Percentiles rank a stretch among this genome's conserved stretches.
Evolutionary conservation across 129 eudicot species (phyloP).

Genomic region (Ambrosia trifida): DNA sequence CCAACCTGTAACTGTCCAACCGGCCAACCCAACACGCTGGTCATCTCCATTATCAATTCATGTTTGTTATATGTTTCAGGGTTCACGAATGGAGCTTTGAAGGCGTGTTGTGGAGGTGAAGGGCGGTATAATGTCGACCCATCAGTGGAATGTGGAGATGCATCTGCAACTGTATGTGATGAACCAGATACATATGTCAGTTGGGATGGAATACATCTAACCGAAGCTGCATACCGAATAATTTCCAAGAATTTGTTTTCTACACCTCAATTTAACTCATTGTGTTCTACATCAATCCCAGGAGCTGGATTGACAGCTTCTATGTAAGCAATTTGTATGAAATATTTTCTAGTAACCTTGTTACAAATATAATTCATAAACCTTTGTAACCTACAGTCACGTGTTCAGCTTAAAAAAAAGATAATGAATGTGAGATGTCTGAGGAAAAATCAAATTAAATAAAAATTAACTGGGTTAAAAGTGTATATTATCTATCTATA

Average conservation of each 20-base stretch:
- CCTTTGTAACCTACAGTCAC: no score
- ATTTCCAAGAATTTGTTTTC: conserved; percentile 25
- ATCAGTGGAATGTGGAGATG: conserved; percentile 1
- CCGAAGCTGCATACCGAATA: conserved; percentile 21
- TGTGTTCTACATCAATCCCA: conserved; percentile 11
- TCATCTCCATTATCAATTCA: not conserved
- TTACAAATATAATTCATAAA: not conserved
- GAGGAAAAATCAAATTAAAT: no score
- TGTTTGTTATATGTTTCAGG: conserved; percentile 9
- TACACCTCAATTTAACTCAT: conserved; percentile 14
- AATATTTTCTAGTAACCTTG: not conserved
- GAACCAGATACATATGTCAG: conserved; percentile 27
- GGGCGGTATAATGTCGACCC: conserved; percentile 19
- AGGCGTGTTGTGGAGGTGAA: conserved; percentile 35
- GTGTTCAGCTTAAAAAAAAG: no score
- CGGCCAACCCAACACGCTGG: not conserved
- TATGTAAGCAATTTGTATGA: not conserved
- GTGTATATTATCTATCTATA: no score
- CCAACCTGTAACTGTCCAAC: no score
- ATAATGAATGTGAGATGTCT: no score
- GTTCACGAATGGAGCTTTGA: conserved; percentile 25
- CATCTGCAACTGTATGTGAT: conserved; percentile 24
- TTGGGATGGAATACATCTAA: conserved; percentile 37
- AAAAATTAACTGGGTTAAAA: no score
- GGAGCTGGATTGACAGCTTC: not conserved